phyloP scores from a whole-genome alignment of 306 rosid species.

The Pterocarpus macrocarpus region DNA sequence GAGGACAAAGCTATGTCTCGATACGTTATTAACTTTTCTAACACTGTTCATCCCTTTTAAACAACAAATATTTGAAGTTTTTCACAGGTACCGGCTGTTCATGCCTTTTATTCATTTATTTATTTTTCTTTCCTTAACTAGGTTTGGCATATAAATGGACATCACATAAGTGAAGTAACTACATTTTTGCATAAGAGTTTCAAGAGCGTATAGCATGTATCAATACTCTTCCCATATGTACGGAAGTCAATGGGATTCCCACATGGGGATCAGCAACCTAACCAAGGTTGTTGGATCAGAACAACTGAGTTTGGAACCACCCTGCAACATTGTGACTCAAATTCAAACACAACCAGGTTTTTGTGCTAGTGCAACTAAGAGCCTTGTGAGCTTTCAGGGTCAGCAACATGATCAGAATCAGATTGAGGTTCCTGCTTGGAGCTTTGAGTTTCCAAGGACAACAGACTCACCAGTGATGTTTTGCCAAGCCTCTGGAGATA shows the following conservation, averaged over 20 bases:
- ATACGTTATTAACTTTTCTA: slow-evolving; percentile 39
- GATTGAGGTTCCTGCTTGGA: slow-evolving; percentile 40
- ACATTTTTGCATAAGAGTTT: background rate
- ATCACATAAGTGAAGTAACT: slow-evolving; percentile 24
- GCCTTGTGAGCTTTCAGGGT: too few species aligned
- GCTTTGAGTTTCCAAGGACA: slow-evolving; percentile 44
- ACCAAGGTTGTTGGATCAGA: slow-evolving; percentile 47
- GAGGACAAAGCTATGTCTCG: slow-evolving; percentile 36
- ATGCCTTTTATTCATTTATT: background rate
- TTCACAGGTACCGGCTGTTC: background rate
- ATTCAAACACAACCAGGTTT: too few species aligned
- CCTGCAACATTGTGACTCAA: slow-evolving; percentile 39
- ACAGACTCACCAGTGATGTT: slow-evolving; percentile 28
- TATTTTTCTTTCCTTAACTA: background rate
- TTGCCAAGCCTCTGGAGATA: slow-evolving; percentile 43
- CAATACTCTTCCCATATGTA: slow-evolving; percentile 38
- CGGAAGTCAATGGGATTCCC: slow-evolving; percentile 41
- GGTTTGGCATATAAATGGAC: slow-evolving; percentile 36
- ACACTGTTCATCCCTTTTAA: background rate
- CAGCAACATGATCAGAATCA: slow-evolving; percentile 17
- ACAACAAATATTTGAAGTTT: slow-evolving; percentile 23
- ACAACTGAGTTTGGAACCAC: slow-evolving; percentile 26
- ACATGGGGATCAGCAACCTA: slow-evolving; percentile 35
- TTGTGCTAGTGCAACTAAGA: too few species aligned
- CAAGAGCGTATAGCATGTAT: slow-evolving; percentile 22